phyloP scores from a whole-genome alignment of 2,329 filamentous ascomycete species.

The Fusarium musae region DNA sequence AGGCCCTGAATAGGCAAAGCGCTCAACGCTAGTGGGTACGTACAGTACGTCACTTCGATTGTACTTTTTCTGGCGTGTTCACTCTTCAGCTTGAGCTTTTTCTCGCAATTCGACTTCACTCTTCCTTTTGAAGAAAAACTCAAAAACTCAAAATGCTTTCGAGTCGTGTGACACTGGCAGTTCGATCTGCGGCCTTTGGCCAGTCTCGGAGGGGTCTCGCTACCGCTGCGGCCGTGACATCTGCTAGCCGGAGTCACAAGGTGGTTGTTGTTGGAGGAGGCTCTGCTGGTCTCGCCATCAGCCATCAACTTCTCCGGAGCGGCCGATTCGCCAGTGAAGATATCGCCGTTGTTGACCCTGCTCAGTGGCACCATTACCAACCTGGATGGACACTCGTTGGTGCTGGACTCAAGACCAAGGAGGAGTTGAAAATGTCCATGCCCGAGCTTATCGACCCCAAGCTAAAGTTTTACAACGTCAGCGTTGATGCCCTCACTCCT shows the following conservation, averaged over 20 bases:
- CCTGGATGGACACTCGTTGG: conserved; percentile 77
- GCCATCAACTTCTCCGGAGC: conserved; percentile 72
- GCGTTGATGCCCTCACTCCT: conserved; percentile 62
- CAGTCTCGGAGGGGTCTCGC: conserved; percentile 18
- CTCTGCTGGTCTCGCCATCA: conserved; percentile 71
- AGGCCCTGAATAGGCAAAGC: not conserved
- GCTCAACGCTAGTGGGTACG: conserved; percentile 5
- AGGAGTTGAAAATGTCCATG: conserved; percentile 65
- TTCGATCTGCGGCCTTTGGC: conserved; percentile 13
- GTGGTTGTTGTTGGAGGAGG: conserved; percentile 76
- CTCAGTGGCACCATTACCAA: conserved; percentile 73
- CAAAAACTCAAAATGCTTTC: conserved; percentile 36
- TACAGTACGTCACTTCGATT: conserved; percentile 18
- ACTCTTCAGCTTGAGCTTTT: conserved; percentile 13
- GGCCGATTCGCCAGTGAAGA: conserved; percentile 68
- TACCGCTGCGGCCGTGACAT: conserved; percentile 20
- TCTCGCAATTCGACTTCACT: conserved; percentile 1
- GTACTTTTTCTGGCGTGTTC: conserved; percentile 25
- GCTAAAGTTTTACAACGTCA: conserved; percentile 67
- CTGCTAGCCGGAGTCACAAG: conserved; percentile 60
- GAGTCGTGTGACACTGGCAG: conserved; percentile 28
- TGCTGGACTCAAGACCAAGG: conserved; percentile 71
- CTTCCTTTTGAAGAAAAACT: not conserved
- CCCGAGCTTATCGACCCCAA: conserved; percentile 66
- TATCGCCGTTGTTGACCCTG: conserved; percentile 72